Conservation (phyloP, 805 yeast species). For the Yarrowia sp. region DNA sequence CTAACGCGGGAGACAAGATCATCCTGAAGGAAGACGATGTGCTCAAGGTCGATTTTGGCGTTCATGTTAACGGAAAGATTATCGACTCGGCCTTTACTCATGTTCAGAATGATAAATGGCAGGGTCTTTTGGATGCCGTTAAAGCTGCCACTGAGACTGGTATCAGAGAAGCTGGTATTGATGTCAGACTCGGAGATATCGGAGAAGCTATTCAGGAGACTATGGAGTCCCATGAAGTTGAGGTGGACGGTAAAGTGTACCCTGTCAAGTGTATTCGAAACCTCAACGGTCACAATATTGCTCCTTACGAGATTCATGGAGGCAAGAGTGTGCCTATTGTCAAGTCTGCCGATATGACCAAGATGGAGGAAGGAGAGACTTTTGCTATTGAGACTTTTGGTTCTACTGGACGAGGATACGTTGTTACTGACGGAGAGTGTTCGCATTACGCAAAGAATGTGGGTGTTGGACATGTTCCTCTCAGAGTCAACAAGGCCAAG, state of each 20-base stretch:
- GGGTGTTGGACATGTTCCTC: conserved; percentile 50
- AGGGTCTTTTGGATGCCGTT: conserved; percentile 77
- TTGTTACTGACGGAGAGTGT: conserved; percentile 81
- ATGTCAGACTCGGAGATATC: conserved; percentile 89
- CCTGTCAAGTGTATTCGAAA: conserved; percentile 89
- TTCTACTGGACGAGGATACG: conserved; percentile 92
- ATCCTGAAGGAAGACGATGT: conserved; percentile 84
- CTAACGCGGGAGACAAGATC: conserved; percentile 89
- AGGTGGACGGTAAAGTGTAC: conserved; percentile 76
- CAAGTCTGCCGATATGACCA: conserved; percentile 86
- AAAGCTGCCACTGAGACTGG: conserved; percentile 94
- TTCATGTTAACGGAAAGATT: conserved; percentile 90
- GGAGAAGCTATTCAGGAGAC: conserved; percentile 96
- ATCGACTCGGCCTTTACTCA: conserved; percentile 94
- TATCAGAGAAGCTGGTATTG: conserved; percentile 88
- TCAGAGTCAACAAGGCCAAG: conserved; percentile 66
- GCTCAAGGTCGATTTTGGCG: conserved; percentile 95
- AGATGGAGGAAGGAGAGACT: conserved; percentile 98
- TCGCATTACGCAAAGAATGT: conserved; percentile 81
- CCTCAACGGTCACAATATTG: conserved; percentile 91
- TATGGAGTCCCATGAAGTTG: conserved; percentile 95
- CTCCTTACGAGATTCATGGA: conserved; percentile 80
- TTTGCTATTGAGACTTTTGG: conserved; percentile 99
- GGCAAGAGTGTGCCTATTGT: conserved; percentile 97
- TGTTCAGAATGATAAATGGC: conserved; percentile 81